Base-by-base conservation (phyloP, 2,329 filamentous ascomycete species). In the Aspergillus nomiae region DNA sequence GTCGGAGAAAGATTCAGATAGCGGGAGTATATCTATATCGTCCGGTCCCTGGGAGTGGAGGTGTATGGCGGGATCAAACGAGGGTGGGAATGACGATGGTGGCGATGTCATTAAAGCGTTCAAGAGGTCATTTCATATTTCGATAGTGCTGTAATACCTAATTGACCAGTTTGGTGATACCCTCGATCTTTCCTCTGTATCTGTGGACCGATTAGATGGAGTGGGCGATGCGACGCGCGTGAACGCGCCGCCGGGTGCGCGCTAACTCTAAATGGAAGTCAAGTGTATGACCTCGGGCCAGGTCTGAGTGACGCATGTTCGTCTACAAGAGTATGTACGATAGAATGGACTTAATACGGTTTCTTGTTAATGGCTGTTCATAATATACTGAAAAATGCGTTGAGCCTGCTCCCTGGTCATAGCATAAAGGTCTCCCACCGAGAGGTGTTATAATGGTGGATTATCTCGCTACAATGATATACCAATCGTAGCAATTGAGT, bases 51-150 rank as follows among this genome's bases (percentile, higher is more conserved):
- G 81, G 59, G 83, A 84, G 66, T 83, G 78, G 28, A 83, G 75
- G 63, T 82, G 74, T 34, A 85, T 65, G 48, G 82, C 81, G 50
- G 83, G 83, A 64, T 85, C 83, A 62, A 84, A 85, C 6, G 83
- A 84, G 4, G 82, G 79, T 4, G 80, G 78, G 38, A 80, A 71
- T 34, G 69, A 67, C 48, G 76, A 73, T 45, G 76, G 74, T 21
- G 76, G 77, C 30, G 70, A 68, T 67, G 70, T 71, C 76, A 76
- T 76, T 63, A 69, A 75, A 67, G 60, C 38, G 58, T 56, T 70
- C 61, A 67, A 32, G 63, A 32, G 56, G 19, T 45, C 45, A 46
- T 36, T 55, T 50, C 41, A 21, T 61, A 56, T 41, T 19, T 32
- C 8, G 41, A 48, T 12, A 45, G 55, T 21, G 16, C n/a, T 46